Evolutionary conservation across 768 basidiomycete genomes (phyloP).

Genomic region (Tricholoma sp.): DNA sequence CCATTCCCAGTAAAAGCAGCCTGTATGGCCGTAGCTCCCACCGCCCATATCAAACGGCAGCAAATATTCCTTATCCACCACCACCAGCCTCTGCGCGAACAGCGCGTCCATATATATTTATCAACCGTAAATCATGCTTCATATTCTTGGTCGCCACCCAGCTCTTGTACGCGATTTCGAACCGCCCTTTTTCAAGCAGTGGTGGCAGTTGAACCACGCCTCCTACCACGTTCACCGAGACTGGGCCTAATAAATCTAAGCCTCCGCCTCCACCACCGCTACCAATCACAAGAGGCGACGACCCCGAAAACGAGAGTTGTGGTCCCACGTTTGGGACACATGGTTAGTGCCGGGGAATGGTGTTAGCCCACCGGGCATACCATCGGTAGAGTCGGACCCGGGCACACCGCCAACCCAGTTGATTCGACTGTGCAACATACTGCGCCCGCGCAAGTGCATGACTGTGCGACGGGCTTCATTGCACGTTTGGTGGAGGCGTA

Average conservation of each 20-base stretch:
- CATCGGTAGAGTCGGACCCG: constrained; percentile 28
- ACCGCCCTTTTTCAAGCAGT: constrained; percentile 45
- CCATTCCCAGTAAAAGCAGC: too few species aligned
- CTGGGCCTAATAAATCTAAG: too few species aligned
- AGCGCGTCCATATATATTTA: constrained; percentile 45
- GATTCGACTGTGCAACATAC: constrained; percentile 18
- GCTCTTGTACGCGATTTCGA: constrained; percentile 46
- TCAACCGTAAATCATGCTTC: constrained; percentile 33
- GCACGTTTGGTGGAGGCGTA: constrained; percentile 10
- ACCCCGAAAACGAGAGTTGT: constrained; percentile 15
- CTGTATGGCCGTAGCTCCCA: too few species aligned
- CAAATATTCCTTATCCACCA: constrained; percentile 58
- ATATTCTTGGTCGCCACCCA: constrained; percentile 41
- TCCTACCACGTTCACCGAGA: neutral
- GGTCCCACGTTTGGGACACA: constrained; percentile 31
- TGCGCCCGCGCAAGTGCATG: constrained; percentile 26
- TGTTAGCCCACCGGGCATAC: constrained; percentile 2
- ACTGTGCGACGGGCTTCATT: constrained; percentile 27
- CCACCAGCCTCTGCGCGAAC: constrained; percentile 58
- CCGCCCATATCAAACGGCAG: constrained; percentile 49
- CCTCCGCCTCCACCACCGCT: neutral
- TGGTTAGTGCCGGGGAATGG: constrained; percentile 25
- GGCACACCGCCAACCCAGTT: constrained; percentile 27
- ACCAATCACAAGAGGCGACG: constrained; percentile 10
- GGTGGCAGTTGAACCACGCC: constrained; percentile 20